phyloP scores from a whole-genome alignment of 2,329 filamentous ascomycete genomes.

The Graphium sp. region DNA sequence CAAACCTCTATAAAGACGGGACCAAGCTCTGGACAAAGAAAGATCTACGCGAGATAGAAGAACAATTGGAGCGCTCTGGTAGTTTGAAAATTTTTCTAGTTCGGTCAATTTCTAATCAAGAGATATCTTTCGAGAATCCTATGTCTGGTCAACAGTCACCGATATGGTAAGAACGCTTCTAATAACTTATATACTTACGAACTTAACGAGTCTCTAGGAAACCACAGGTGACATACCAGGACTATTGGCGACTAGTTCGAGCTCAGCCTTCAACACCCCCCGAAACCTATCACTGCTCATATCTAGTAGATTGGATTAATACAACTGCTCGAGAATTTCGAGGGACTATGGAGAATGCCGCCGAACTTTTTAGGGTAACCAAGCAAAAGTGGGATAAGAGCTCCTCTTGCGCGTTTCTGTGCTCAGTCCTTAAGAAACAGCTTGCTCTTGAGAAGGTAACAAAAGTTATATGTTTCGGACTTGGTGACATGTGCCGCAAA shows the following conservation, averaged over 20 bases:
- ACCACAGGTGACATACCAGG: constrained; percentile 3
- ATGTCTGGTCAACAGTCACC: neutral
- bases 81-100: neutral
- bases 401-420: neutral
- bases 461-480: constrained; percentile 4
- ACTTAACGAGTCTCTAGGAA: neutral
- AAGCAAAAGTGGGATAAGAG: constrained; percentile 1
- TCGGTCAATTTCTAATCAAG: neutral
- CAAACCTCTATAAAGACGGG: constrained; percentile 2
- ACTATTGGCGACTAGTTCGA: constrained; percentile 3
- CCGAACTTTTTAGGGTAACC: neutral
- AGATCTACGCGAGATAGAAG: neutral
- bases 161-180: neutral
- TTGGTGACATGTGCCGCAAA: constrained; percentile 4
- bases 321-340: neutral
- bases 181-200: neutral
- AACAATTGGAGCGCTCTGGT: neutral
- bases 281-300: constrained; percentile 2
- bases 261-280: neutral
- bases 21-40: constrained; percentile 3
- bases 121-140: neutral
- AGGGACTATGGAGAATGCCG: neutral
- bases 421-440: neutral
- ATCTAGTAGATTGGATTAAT: constrained; percentile 2
- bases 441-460: neutral